phyloP scores from a whole-genome alignment of 2,329 filamentous ascomycete species.

The Fusarium neocosmosporiellum region DNA sequence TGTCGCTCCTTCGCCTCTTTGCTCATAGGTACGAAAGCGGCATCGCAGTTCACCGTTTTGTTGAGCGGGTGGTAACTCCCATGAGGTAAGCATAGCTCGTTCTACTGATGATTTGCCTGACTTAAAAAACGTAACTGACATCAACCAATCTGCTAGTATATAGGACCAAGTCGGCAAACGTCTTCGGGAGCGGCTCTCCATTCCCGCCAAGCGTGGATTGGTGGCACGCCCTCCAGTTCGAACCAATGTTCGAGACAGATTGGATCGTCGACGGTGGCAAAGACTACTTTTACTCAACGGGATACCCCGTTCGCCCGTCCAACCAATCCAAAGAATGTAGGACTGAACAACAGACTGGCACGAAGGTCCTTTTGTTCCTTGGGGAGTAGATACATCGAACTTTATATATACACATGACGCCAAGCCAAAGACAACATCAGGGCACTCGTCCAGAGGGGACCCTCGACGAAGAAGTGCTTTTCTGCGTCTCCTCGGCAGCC shows the following conservation, averaged over 20 bases:
- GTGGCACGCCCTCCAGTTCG: not conserved
- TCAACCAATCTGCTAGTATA: not conserved
- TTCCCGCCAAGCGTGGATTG: not conserved
- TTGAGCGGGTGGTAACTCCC: not conserved
- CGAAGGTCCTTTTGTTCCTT: not conserved
- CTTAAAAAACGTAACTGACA: not conserved
- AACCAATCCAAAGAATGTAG: not conserved
- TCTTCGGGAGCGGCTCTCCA: not conserved
- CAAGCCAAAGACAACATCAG: not conserved
- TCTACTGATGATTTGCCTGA: not conserved
- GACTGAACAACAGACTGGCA: not conserved
- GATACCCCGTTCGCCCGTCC: not conserved
- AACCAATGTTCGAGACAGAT: too few relatives aligned
- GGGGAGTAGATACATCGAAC: not conserved
- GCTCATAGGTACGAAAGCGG: too few relatives aligned
- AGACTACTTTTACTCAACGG: not conserved
- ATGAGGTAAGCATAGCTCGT: not conserved
- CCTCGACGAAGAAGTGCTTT: not conserved
- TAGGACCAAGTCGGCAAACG: not conserved
- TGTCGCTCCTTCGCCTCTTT: too few relatives aligned
- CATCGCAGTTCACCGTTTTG: not conserved
- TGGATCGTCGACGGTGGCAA: too few relatives aligned
- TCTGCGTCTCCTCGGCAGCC: not conserved
- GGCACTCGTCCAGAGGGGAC: not conserved
- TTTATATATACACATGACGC: not conserved